Evolutionary conservation across 306 rosid genomes (phyloP), one percentile per base, ranked within the genome.

Genomic region (Pterocarpus santalinus): DNA sequence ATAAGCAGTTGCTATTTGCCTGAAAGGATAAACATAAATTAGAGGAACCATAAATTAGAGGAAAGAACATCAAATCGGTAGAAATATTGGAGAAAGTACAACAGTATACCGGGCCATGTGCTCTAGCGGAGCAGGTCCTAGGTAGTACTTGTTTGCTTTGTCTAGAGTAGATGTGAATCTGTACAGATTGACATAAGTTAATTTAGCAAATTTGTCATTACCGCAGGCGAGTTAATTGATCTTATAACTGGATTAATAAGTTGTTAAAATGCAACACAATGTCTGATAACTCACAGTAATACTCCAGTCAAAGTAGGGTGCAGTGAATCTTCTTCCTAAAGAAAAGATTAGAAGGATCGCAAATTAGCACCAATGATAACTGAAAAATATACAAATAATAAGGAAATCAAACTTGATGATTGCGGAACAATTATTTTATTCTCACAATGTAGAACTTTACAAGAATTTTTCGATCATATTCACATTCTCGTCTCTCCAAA

Each of bases 81-180:
- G 43, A 67, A 41, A 58, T 32, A 47, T 2, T 8, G 33, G 58
- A 32, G 16, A 33, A 32, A 7, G 8, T 12, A 30, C 4, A 72
- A 36, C 7, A 32, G 49, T 17, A 63, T 89, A 95, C 99, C 97
- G 82, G 67, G 99, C 98, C 99, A 93, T 96, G 75, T 87, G 91
- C 77, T 89, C 92, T 81, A 93, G 74, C 2, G 97, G 95, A 47
- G 98, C 99, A 84, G 98, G 98, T 61, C 99, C 99, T 12, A 96
- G 80, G 85, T 92, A 96, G 81, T 96, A 96, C 82, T 92, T 92
- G 91, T 96, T 96, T 22, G 81, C 89, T 87, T 84, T 93, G 88
- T 96, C 98, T 3, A 89, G 94, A n/a, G 98, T 93, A 13, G 99
- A 93, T 62, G 97, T 92, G 88, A 96, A 96, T 71, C 99, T 96